These are phyloP conservation scores for Cydonia oblonga DNA, from an alignment of 331 rosid species.

Conservation along the genomic window DNA sequence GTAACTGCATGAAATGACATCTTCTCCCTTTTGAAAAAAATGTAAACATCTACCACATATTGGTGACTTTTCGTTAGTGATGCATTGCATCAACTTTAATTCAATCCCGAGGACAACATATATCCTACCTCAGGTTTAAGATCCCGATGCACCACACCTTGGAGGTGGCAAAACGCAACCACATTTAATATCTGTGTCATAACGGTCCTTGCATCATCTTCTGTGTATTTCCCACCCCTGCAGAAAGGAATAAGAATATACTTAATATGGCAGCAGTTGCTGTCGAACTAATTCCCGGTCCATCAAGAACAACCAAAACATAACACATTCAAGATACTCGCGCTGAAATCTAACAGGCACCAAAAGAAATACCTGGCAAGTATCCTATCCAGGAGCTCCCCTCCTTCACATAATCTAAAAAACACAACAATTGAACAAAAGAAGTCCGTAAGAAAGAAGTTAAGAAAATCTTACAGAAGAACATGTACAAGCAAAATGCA, in stretches of 20 bases:
- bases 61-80: neutral
- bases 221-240: slow-evolving; percentile 91
- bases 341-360: neutral
- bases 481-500: neutral
- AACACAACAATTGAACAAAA: neutral
- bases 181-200: slow-evolving; percentile 67
- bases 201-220: slow-evolving; percentile 83
- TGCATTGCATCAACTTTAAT: neutral
- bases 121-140: slow-evolving; percentile 84
- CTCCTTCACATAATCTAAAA: slow-evolving; percentile 85
- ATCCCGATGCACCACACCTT: slow-evolving; percentile 96
- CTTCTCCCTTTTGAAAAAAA: neutral
- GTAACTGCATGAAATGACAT: neutral
- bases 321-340: neutral
- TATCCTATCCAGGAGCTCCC: slow-evolving; percentile 93
- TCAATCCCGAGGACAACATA: neutral
- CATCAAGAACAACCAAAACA: slow-evolving; percentile 6
- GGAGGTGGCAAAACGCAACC: slow-evolving; percentile 88
- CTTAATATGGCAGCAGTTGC: neutral
- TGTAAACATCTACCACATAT: neutral
- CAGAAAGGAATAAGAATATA: slow-evolving; percentile 10
- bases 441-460: neutral
- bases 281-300: neutral
- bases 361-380: slow-evolving; percentile 53
- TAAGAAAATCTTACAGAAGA: neutral